Evolutionary conservation across 352 stramenopile species (phyloP).

Genomic region (Elongisporangium senticosum): DNA sequence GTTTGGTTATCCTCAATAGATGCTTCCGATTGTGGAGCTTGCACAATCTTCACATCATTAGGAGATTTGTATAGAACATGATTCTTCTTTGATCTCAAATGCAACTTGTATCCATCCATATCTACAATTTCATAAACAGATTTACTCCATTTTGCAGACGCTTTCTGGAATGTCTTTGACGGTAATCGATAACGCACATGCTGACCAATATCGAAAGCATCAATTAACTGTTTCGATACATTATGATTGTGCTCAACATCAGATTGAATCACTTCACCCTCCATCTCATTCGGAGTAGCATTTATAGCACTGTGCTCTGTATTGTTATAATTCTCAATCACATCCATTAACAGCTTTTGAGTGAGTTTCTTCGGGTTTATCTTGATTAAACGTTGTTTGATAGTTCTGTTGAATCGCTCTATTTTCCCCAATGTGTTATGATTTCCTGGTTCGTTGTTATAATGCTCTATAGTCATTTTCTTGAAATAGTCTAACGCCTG

Average conservation of each 20-base stretch:
- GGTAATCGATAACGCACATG: constrained; percentile 12
- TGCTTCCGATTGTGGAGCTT: constrained; percentile 11
- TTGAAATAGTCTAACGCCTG: constrained; percentile 7
- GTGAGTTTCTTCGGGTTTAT: constrained; percentile 11
- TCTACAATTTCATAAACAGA: constrained; percentile 11
- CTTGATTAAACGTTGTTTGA: constrained; percentile 25
- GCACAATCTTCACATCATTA: constrained; percentile 17
- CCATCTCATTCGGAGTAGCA: constrained; percentile 18
- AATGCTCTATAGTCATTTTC: constrained; percentile 11
- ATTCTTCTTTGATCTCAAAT: constrained; percentile 24
- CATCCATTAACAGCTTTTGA: constrained; percentile 17
- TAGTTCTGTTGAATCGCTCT: constrained; percentile 31
- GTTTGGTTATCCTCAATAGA: constrained; percentile 14
- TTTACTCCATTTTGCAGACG: constrained; percentile 16
- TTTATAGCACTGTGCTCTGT: constrained; percentile 20
- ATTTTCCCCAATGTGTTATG: constrained; percentile 35
- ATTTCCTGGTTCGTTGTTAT: constrained; percentile 30
- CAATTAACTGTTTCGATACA: constrained; percentile 6
- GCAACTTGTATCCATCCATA: constrained; percentile 17
- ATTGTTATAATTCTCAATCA: constrained; percentile 31
- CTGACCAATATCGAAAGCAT: constrained; percentile 7
- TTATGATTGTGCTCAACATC: constrained; percentile 18
- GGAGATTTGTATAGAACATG: constrained; percentile 16
- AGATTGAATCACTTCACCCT: constrained; percentile 15
- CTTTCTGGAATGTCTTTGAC: constrained; percentile 17